These are phyloP conservation scores for Alternaria longipes DNA, from an alignment of 2,329 filamentous ascomycete species.

Conservation along the genomic window DNA sequence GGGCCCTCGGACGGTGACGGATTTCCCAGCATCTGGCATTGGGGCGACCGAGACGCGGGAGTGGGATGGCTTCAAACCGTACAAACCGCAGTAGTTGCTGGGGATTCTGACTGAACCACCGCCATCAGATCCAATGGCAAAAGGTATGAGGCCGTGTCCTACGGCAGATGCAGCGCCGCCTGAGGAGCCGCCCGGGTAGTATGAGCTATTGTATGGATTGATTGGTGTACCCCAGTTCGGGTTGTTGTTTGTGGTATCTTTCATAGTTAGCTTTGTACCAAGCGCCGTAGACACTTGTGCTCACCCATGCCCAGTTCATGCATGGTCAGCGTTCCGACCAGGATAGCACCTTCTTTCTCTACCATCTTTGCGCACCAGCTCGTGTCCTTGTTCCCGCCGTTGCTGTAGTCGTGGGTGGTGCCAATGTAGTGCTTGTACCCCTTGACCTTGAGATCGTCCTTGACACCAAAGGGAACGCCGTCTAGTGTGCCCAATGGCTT, in stretches of 20 bases:
- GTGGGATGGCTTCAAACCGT: slow-evolving; percentile 82
- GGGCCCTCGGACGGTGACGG: slow-evolving; percentile 75
- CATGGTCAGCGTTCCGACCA: slow-evolving; percentile 81
- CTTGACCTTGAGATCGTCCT: slow-evolving; percentile 78
- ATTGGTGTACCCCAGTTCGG: slow-evolving; percentile 75
- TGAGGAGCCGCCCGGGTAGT: slow-evolving; percentile 84
- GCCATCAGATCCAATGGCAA: slow-evolving; percentile 75
- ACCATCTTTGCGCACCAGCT: slow-evolving; percentile 76
- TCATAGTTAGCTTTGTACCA: not conserved
- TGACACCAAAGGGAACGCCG: slow-evolving; percentile 83
- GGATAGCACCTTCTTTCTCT: slow-evolving; percentile 76
- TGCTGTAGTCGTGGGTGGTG: slow-evolving; percentile 66
- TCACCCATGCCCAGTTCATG: slow-evolving; percentile 77
- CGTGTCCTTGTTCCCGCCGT: slow-evolving; percentile 62
- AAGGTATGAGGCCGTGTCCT: slow-evolving; percentile 75
- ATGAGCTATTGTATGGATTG: slow-evolving; percentile 78
- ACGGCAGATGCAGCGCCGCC: slow-evolving; percentile 78
- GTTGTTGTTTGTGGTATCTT: slow-evolving; percentile 85
- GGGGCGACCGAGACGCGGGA: slow-evolving; percentile 71
- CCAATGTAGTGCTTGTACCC: slow-evolving; percentile 75
- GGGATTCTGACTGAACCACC: slow-evolving; percentile 81
- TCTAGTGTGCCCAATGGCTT: slow-evolving; percentile 75
- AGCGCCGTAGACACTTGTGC: slow-evolving; percentile 27
- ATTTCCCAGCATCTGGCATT: slow-evolving; percentile 66
- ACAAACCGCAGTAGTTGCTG: slow-evolving; percentile 78